Conservation (phyloP, 192 early-diverging fungal species). For the Rhizophagus sp. region DNA sequence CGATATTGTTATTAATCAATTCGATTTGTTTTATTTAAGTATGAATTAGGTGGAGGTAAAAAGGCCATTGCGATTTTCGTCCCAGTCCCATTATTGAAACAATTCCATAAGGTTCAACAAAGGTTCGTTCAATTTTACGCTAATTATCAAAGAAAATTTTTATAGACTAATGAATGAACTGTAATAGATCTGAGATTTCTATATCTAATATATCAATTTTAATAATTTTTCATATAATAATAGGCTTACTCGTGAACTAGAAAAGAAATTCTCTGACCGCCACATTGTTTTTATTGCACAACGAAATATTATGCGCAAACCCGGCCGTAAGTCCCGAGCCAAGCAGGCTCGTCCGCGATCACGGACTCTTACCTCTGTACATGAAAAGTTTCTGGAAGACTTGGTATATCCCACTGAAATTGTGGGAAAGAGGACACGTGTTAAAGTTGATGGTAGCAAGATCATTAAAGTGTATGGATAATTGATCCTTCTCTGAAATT, state of each 20-base stretch:
- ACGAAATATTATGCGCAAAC: conserved; percentile 95
- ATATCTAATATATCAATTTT: not conserved
- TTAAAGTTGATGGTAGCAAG: conserved; percentile 92
- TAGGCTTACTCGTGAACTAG: conserved; percentile 95
- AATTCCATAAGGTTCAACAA: conserved; percentile 95
- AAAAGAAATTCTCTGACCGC: conserved; percentile 99
- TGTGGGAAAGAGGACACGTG: conserved; percentile 97
- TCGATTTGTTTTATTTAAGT: conserved; percentile 39
- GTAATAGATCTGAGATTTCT: not conserved
- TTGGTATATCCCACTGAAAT: conserved; percentile 99
- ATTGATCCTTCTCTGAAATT: not conserved
- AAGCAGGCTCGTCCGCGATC: conserved; percentile 94
- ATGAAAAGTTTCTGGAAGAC: conserved; percentile 97
- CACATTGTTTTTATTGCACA: conserved; percentile 93
- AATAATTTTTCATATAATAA: conserved; percentile 1
- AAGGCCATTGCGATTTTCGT: conserved; percentile 98
- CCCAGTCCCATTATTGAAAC: conserved; percentile 91
- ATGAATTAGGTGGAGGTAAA: conserved; percentile 91
- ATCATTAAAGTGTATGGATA: conserved; percentile 86
- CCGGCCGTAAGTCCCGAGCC: conserved; percentile 83
- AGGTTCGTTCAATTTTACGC: conserved; percentile 43
- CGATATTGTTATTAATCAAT: not conserved
- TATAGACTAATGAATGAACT: not conserved
- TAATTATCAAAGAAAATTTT: not conserved
- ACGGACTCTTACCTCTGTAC: conserved; percentile 94